Evolutionary conservation across 306 rosid genomes (phyloP), one percentile per base, ranked within the genome.

Genomic region (Rubus idaeus): DNA sequence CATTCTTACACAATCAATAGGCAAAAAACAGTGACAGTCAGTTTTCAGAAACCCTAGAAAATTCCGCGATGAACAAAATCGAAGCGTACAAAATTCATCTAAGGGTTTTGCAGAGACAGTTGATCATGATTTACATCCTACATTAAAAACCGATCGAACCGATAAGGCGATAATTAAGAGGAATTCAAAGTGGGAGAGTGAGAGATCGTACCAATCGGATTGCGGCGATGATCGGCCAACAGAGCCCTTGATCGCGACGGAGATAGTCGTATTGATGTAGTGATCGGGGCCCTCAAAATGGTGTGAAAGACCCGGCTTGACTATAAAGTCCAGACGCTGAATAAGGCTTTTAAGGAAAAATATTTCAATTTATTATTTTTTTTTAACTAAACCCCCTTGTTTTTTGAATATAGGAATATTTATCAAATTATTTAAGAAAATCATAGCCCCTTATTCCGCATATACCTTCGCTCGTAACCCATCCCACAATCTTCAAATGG

Each of bases 201-300:
- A 13, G 42, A 5, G 77, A 58, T 73, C 68, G 68, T 55, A 56
- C 76, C 76, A 26, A 41, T 20, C 18, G 39, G 20, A 73, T 16
- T 47, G 61, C 45, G 61, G 40, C 58, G 20, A 46, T 10, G 68
- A 45, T 7, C 65, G 64, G 37, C 37, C 66, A 14, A 40, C 40
- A 21, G 5, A 78, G 9, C 35, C 35, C 35, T 30, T 30, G 35
- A 30, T 30, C 35, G 35, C 35, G 35, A 30, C 35, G 35, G 35
- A 30, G 35, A 30, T 30, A 30, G 2, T 30, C 35, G 35, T 30
- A 30, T 30, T 30, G 35, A 30, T 30, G 35, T 30, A 30, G 35
- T 23, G 39, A 58, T 58, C 8, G 39, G 11, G 64, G 23, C 58
- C 18, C 9, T 17, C 7, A 0, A 4, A 5, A 5, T 52, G 58